Evolutionary conservation across 202 grass and related monocot species (phyloP).

Genomic region (Setaria viridis): DNA sequence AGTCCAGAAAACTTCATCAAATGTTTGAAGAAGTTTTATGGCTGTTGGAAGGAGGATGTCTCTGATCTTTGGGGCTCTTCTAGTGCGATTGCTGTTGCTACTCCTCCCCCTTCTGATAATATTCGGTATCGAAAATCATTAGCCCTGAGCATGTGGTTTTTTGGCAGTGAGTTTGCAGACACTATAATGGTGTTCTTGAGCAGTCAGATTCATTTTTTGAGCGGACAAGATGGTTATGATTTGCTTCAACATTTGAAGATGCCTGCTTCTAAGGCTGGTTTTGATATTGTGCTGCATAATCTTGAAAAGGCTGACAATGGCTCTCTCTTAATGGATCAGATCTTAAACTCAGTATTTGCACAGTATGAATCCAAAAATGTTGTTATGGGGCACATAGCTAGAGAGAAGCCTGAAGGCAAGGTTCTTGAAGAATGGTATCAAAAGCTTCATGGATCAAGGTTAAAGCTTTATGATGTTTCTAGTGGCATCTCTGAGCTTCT

Average conservation of each 20-base stretch:
- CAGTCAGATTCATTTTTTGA: conserved; percentile 59
- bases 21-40: conserved; percentile 64
- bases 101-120: conserved; percentile 75
- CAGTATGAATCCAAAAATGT: conserved; percentile 44
- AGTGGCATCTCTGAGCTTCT: conserved; percentile 66
- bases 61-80: conserved; percentile 63
- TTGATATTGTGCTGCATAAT: conserved; percentile 63
- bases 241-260: background rate
- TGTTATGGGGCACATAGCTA: conserved; percentile 59
- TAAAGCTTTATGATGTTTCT: conserved; percentile 62
- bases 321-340: conserved; percentile 57
- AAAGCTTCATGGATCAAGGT: conserved; percentile 49
- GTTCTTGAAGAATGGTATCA: conserved; percentile 73
- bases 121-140: conserved; percentile 77
- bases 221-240: conserved; percentile 48
- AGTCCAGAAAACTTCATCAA: conserved; percentile 66
- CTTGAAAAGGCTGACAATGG: conserved; percentile 51
- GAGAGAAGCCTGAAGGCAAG: conserved; percentile 69
- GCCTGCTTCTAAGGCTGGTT: conserved; percentile 28
- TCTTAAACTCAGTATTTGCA: conserved; percentile 45
- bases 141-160: conserved; percentile 67
- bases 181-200: conserved; percentile 70
- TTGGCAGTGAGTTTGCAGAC: conserved; percentile 67
- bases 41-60: conserved; percentile 53
- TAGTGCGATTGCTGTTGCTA: conserved; percentile 66